Conservation (phyloP, 257 asterid species). For the Cinchona pubescens region DNA sequence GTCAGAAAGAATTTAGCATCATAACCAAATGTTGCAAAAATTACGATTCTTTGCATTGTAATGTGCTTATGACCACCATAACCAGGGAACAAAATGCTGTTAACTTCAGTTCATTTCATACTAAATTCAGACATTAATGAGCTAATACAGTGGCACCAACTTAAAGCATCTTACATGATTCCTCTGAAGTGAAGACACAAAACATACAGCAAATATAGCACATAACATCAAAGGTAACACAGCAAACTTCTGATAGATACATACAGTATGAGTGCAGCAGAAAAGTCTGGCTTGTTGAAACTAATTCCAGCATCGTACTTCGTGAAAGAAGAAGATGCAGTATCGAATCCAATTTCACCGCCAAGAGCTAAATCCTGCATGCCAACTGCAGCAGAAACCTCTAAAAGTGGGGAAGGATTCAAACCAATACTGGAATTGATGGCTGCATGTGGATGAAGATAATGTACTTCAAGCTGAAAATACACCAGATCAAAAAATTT, state of each 20-base stretch:
- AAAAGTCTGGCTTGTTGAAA: constrained; percentile 67
- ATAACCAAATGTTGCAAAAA: background rate
- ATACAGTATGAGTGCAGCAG: constrained; percentile 72
- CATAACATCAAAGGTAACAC: background rate
- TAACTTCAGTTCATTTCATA: background rate
- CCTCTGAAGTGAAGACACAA: background rate
- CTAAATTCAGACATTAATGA: background rate
- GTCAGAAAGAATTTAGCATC: background rate
- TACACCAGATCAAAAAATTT: constrained; percentile 9
- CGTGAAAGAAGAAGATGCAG: constrained; percentile 68
- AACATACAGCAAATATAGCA: background rate
- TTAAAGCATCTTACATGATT: background rate
- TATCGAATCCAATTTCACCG: constrained; percentile 72
- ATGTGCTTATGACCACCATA: background rate
- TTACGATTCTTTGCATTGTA: too few relatives aligned
- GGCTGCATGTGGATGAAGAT: constrained; percentile 66
- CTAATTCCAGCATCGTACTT: constrained; percentile 79
- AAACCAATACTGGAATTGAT: constrained; percentile 74
- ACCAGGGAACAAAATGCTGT: background rate
- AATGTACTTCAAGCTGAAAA: constrained; percentile 75
- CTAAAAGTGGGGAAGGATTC: constrained; percentile 75
- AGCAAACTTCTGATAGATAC: constrained; percentile 20
- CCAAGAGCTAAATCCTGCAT: constrained; percentile 61
- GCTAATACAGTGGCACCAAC: background rate
- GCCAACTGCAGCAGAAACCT: constrained; percentile 71